A percentile compares a stretch with the other conserved stretches of the same genome.
phyloP scores from a whole-genome alignment of 1,284 basidiomycete genomes.

The Inonotus hispidus region DNA sequence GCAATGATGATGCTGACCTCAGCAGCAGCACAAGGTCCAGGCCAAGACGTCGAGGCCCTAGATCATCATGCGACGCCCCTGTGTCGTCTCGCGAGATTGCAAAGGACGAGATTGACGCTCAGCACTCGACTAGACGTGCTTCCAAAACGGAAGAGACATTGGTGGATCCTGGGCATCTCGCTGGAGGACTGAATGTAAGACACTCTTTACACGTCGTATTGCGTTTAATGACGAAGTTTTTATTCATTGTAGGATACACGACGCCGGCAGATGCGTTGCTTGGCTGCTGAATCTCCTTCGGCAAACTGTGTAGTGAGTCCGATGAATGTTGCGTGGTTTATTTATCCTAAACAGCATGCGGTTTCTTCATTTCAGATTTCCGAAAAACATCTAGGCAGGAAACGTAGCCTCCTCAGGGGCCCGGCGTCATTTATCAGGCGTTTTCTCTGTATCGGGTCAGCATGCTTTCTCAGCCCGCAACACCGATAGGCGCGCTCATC shows the following conservation, averaged over 20 bases:
- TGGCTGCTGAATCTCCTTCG: background rate
- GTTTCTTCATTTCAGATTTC: background rate
- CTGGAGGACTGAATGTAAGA: background rate
- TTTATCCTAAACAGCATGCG: background rate
- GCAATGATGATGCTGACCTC: background rate
- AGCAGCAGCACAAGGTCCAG: background rate
- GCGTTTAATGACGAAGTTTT: background rate
- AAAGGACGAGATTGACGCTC: background rate
- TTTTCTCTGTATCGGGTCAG: constrained; percentile 3
- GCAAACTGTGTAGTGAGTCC: background rate
- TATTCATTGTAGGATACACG: background rate
- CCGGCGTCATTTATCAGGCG: background rate
- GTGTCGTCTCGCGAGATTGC: background rate
- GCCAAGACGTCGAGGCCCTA: background rate
- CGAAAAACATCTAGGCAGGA: background rate
- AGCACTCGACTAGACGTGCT: background rate
- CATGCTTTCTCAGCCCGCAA: background rate
- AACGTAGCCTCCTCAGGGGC: background rate
- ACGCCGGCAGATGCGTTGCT: background rate
- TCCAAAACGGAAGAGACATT: background rate
- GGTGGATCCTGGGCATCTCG: background rate
- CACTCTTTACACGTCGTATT: background rate
- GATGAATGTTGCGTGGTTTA: background rate
- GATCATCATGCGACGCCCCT: background rate
- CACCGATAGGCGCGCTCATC: background rate